phyloP scores from a whole-genome alignment of 306 rosid genomes.

The Castanea sativa region DNA sequence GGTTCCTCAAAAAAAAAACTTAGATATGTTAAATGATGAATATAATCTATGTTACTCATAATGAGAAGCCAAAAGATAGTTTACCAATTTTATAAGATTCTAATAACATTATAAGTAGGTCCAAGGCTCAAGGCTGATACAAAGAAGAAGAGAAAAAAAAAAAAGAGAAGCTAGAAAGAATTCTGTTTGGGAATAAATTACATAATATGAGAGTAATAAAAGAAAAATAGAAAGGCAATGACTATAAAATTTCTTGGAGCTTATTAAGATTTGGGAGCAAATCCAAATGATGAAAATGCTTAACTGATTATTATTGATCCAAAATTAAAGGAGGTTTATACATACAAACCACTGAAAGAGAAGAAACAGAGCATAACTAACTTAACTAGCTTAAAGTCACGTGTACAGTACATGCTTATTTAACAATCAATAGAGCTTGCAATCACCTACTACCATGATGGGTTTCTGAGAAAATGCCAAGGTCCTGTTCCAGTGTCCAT shows the following conservation, averaged over 20 bases:
- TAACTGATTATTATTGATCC: no score
- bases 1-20: no score
- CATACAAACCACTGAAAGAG: no score
- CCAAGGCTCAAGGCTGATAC: not conserved
- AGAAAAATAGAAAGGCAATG: constrained; percentile 4
- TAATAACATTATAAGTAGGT: not conserved
- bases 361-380: no score
- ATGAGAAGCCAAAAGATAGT: not conserved
- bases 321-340: no score
- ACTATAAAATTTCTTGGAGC: constrained; percentile 2
- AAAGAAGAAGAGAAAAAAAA: not conserved
- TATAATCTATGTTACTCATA: not conserved
- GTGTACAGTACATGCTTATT: no score
- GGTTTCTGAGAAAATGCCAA: constrained; percentile 65
- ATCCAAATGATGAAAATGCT: no score
- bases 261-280: no score
- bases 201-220: not conserved
- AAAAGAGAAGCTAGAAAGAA: not conserved
- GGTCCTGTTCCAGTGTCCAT: constrained; percentile 98
- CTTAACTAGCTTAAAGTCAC: no score
- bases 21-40: not conserved
- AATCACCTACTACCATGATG: constrained; percentile 11
- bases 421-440: not conserved
- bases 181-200: not conserved
- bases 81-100: not conserved